These are phyloP conservation scores for Trichophyton verrucosum DNA, from an alignment of 2,329 filamentous ascomycete species.

Conservation along the genomic window DNA sequence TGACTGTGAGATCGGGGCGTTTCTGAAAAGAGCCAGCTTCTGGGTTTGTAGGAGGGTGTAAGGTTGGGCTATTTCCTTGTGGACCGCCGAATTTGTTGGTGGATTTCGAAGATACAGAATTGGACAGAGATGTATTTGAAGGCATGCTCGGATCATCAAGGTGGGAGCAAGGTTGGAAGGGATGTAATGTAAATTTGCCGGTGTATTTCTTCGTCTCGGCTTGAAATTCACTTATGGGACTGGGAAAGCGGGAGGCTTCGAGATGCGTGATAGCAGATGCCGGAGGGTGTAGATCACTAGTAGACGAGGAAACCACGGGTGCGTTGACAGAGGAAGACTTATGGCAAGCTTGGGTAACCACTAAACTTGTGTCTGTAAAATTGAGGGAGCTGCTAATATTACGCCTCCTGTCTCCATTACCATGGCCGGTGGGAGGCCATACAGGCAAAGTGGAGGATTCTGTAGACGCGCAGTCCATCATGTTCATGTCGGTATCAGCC, in stretches of 20 bases:
- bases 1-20: neutral
- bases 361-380: neutral
- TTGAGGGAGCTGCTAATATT: neutral
- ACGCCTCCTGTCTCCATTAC: neutral
- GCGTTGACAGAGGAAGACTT: neutral
- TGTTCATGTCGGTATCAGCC: neutral
- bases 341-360: too few relatives aligned
- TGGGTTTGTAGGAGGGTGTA: neutral
- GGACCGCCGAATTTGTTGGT: neutral
- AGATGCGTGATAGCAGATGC: neutral
- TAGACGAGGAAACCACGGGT: neutral
- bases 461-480: neutral
- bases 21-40: neutral
- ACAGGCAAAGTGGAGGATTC: neutral
- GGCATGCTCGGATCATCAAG: neutral
- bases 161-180: neutral
- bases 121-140: neutral
- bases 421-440: neutral
- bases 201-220: constrained; percentile 14
- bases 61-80: neutral
- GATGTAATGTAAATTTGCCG: neutral
- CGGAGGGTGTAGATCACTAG: neutral
- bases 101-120: neutral
- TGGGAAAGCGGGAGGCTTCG: constrained; percentile 22
- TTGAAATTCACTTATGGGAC: constrained; percentile 26